These are phyloP conservation scores for Dianthus caryophyllus DNA, from an alignment of 148 eudicot species.

Conservation along the genomic window DNA sequence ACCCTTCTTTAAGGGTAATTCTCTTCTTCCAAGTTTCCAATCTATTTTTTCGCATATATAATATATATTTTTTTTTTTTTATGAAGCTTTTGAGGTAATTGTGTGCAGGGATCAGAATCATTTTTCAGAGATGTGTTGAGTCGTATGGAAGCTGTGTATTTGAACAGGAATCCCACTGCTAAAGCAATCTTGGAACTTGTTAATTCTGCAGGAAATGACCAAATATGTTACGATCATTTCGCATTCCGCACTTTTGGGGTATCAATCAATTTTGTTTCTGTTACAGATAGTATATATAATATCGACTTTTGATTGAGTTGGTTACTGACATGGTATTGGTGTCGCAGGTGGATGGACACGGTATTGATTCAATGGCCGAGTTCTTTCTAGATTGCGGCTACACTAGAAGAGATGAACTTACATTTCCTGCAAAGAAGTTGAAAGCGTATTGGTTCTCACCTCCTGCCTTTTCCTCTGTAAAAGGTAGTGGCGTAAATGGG, in stretches of 20 bases:
- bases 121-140: slow-evolving; percentile 72
- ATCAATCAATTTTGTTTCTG: slow-evolving; percentile 11
- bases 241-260: slow-evolving; percentile 98
- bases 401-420: slow-evolving; percentile 67
- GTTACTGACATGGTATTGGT: not conserved
- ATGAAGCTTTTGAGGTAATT: no score
- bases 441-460: slow-evolving; percentile 96
- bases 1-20: slow-evolving; percentile 23
- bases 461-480: slow-evolving; percentile 39
- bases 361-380: slow-evolving; percentile 81
- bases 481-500: slow-evolving; percentile 63
- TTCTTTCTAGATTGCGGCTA: slow-evolving; percentile 84
- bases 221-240: slow-evolving; percentile 81
- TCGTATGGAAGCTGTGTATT: slow-evolving; percentile 69
- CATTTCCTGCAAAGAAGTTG: slow-evolving; percentile 87
- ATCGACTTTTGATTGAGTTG: no score
- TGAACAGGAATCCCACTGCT: slow-evolving; percentile 84
- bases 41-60: no score
- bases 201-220: slow-evolving; percentile 53
- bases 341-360: slow-evolving; percentile 67
- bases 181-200: slow-evolving; percentile 77
- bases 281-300: no score
- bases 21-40: not conserved
- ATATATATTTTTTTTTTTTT: no score
- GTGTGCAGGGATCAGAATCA: slow-evolving; percentile 64